Evolutionary conservation across 176 grass and related monocot genomes (phyloP), one percentile per base, ranked within the genome.

Genomic region (Zoysia japonica): DNA sequence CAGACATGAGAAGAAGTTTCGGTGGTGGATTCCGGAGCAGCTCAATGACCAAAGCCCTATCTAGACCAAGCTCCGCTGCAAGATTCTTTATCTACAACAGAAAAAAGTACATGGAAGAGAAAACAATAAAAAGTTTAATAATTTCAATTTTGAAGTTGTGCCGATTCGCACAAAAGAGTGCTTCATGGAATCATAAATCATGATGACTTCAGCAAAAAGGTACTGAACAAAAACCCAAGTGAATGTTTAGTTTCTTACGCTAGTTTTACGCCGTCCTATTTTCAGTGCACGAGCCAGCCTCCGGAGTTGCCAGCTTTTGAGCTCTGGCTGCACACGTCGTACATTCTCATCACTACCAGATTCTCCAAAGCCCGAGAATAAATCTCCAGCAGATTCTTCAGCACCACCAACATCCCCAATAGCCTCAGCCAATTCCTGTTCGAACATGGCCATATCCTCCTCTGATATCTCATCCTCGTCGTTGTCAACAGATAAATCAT

Each of bases 11-110:
- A 67, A 99, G 82, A 86, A 99, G 90, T 76, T 88, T 83, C 49
- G 96, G 96, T 69, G 96, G 90, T 85, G 96, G 92, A 86, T 99
- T 93, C 17, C 90, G 88, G 65, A 99, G 90, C 57, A 91, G 81
- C 87, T 95, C 86, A 43, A 99, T 91, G 46, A 99, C 88, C 71
- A 85, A 65, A 78, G 78, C 78, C 85, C 92, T 93, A 63, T 99
- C 96, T 49, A 99, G 77, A 1, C 86, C 90, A 49, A 95, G 88
- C 67, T 99, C 92, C 50, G 77, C 90, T 51, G 92, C 84, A 84
- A 99, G 96, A 83, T 81, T 91, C 84, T 93, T 99, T 76, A 95
- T 99, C 96, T 99, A 76, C 75, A 79, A 65, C 44, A 47, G 9
- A 55, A 64, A 74, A 78, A 11, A 75, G 66, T 64, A 60, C 63